These are phyloP conservation scores for Flaveria linearis DNA, from an alignment of 129 eudicot species.

Conservation along the genomic window DNA sequence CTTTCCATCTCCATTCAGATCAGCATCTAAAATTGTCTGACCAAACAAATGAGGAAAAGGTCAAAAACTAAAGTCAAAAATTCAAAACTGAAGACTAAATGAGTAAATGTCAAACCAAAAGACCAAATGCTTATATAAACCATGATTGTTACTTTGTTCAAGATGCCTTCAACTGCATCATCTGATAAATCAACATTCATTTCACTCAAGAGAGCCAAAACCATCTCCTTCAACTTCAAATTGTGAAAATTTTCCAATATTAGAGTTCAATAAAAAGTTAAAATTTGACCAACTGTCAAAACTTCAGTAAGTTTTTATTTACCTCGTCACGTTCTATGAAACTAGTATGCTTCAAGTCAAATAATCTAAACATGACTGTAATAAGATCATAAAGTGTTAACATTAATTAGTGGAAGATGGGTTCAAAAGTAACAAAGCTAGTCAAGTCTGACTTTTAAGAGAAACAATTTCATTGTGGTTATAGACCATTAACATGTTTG, in stretches of 20 bases:
- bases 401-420: neutral
- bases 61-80: neutral
- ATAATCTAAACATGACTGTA: conserved; percentile 77
- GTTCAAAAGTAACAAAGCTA: neutral
- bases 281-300: conserved; percentile 17
- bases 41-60: neutral
- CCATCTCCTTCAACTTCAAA: conserved; percentile 76
- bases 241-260: conserved; percentile 5
- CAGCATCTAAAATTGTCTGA: conserved; percentile 72
- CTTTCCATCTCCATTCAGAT: conserved; percentile 73
- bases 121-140: neutral
- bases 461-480: conserved; percentile 6
- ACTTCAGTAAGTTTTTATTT: conserved; percentile 21
- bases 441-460: neutral
- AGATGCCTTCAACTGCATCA: conserved; percentile 65
- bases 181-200: conserved; percentile 54
- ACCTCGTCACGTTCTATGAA: conserved; percentile 91
- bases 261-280: conserved; percentile 24
- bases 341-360: conserved; percentile 68
- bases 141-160: conserved; percentile 60
- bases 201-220: conserved; percentile 64
- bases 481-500: neutral
- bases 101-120: neutral
- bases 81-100: neutral
- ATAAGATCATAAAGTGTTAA: conserved; percentile 22